Base-by-base conservation (phyloP, 2,329 filamentous ascomycete species). In the Zymoseptoria brevis region DNA sequence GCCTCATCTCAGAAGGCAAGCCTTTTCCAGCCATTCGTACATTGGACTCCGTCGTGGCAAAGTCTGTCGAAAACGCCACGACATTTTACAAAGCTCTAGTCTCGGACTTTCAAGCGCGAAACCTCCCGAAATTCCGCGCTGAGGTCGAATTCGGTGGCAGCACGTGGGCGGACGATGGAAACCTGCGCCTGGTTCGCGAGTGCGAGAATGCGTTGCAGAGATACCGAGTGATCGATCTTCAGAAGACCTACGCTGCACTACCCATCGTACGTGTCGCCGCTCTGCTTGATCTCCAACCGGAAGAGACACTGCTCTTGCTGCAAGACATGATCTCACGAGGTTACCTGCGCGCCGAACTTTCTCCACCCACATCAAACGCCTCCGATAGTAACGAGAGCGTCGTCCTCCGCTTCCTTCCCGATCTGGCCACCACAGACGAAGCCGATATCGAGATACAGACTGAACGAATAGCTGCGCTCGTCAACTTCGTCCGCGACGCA, bases 191-290 rank as follows among this genome's bases (percentile, higher is more conserved):
- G 13, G 79, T 96, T 11, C 75, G 78, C 4, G 84, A 90, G 71
- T 86, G 93, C 9, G 72, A 87, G 48, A 77, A 81, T 19, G 85
- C 88, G 8, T 89, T 92, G 70, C 85, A 88, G 66, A 85, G 86
- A 67, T 90, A 87, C 77, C 86, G 88, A 60, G 83, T 97, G 59
- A 78, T 87, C 35, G 85, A 85, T 60, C 79, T 97, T 24, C 85
- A 86, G 51, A 81, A 83, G 56, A 85, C 89, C 3, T 96, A 93
- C 69, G 80, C 81, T 30, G 83, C 84, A 5, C 76, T 87, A 35
- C 80, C 82, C 3, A 74, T 87, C 8, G 73, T 77, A 4, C 79
- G 80, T 54, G 79, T 85, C 26, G 76, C 81, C 0, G 73, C 73
- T 26, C 77, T 79, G 19, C 72, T 86, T 22, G 77, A 78, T 8